A percentile compares a stretch with the other conserved stretches of the same genome.
These are phyloP conservation scores for Salix purpurea DNA, from an alignment of 345 rosid species.

Conservation along the genomic window DNA sequence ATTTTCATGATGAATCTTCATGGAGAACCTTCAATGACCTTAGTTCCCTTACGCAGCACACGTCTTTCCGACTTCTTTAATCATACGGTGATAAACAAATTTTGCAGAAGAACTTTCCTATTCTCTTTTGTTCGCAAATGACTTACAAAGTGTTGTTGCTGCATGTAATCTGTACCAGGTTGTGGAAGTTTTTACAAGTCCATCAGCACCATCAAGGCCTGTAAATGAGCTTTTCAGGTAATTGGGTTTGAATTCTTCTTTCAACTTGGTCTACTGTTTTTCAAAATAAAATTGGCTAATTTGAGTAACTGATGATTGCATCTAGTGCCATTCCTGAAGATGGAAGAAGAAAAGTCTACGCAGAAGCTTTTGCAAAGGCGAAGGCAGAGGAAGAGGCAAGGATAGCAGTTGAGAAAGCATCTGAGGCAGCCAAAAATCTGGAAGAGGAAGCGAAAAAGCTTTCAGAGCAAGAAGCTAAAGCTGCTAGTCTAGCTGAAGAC, in stretches of 20 bases:
- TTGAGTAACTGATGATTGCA: background rate
- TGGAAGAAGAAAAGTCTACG: conserved; percentile 70
- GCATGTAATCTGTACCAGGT: conserved; percentile 42
- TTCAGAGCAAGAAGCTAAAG: conserved; percentile 49
- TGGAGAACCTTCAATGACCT: background rate
- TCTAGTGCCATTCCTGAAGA: conserved; percentile 80
- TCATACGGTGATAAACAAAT: background rate
- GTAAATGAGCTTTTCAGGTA: conserved; percentile 84
- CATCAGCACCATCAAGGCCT: conserved; percentile 65
- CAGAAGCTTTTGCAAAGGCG: conserved; percentile 57
- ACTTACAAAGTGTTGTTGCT: background rate
- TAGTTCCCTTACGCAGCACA: background rate
- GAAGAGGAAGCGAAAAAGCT: conserved; percentile 51
- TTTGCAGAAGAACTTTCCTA: too few relatives aligned
- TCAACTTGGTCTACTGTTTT: background rate
- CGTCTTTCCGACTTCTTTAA: background rate
- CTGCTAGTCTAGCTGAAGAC: conserved; percentile 54
- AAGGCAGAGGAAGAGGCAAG: conserved; percentile 63
- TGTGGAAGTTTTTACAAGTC: conserved; percentile 70
- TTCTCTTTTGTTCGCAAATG: background rate
- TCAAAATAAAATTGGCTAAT: background rate
- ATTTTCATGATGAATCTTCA: too few relatives aligned
- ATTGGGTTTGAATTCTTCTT: background rate
- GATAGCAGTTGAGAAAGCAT: conserved; percentile 53
- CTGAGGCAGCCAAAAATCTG: conserved; percentile 46